Evolutionary conservation across 257 asterid species (phyloP).

Genomic region (Leonotis leonurus): DNA sequence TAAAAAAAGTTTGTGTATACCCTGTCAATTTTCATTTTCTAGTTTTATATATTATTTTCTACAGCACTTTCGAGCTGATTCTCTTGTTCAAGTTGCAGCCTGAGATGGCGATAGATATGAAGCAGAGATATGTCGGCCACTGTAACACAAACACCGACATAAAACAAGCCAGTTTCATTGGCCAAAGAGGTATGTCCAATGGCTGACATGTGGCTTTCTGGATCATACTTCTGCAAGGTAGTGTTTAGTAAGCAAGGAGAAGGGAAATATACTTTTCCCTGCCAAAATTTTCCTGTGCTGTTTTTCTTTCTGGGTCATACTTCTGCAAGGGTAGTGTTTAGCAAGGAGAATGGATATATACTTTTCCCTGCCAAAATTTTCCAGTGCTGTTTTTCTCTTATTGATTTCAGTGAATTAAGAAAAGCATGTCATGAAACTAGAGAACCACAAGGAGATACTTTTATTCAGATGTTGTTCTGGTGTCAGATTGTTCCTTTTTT

Average conservation of each 20-base stretch:
- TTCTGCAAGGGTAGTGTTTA: background rate
- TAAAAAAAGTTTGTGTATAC: background rate
- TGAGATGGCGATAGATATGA: slow-evolving; percentile 83
- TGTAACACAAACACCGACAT: slow-evolving; percentile 92
- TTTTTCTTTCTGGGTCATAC: slow-evolving; percentile 1
- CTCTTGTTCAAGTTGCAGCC: slow-evolving; percentile 47
- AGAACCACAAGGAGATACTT: background rate
- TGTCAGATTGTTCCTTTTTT: background rate
- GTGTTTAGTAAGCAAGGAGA: background rate
- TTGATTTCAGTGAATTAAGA: background rate
- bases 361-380: background rate
- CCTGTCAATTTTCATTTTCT: background rate
- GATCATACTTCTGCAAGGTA: slow-evolving; percentile 5
- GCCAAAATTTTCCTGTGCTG: background rate
- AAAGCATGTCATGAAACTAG: background rate
- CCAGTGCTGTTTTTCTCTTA: background rate
- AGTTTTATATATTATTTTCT: background rate
- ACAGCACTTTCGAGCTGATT: background rate
- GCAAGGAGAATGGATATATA: too few relatives aligned
- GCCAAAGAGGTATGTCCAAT: slow-evolving; percentile 65
- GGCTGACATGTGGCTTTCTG: slow-evolving; percentile 5
- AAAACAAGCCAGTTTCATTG: slow-evolving; percentile 94
- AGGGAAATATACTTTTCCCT: background rate
- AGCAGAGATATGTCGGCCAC: slow-evolving; percentile 85
- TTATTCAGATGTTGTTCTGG: background rate